Evolutionary conservation across 768 basidiomycete genomes (phyloP), one percentile per base, ranked within the genome.

Genomic region (Trametes punicea): DNA sequence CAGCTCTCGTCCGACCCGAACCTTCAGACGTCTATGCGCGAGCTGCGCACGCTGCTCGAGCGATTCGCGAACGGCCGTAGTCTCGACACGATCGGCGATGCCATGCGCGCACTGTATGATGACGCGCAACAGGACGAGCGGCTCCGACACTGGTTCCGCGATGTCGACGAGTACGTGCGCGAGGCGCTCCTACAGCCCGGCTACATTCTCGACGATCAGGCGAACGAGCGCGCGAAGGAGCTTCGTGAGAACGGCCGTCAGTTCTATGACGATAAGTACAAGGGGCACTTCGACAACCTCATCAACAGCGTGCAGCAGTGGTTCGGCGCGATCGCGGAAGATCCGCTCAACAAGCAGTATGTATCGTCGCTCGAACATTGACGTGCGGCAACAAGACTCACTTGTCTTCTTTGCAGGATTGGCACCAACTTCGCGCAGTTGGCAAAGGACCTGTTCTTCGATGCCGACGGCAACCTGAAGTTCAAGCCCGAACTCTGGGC

Each of bases 401-500:
- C n/a, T 95, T 15, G 87, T 16, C 10, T 15, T 90, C 55, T 70
- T 85, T 62, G 21, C 25, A 59, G 62, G 51, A 85, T 96, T 63
- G 92, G 90, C 27, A 80, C 89, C 54, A 90, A 93, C 69, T 90
- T 85, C 82, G 82, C 81, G 1, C 77, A 86, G 6, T 76, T 96
- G 30, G 90, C 90, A 44, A 84, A 79, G 60, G 89, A 96, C 63
- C 67, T 98, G 18, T 76, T 97, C 21, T 90, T 93, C 61, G 75
- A 89, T 62, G 74, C 72, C 45, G 89, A 95, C 57, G 94, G 94
- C 8, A 82, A 81, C 59, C 76, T 97, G 56, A 83, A 84, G 70
- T 97, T 92, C 81, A 97, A 75, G 72, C 46, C 85, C 4, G 81
- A 87, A 38, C 74, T 98, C 4, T 92, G 95, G 95, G 81, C 81